Percentiles rank a stretch among this genome's conserved stretches.
phyloP scores from a whole-genome alignment of 805 yeast genomes.

The Lipomyces japonicus region DNA sequence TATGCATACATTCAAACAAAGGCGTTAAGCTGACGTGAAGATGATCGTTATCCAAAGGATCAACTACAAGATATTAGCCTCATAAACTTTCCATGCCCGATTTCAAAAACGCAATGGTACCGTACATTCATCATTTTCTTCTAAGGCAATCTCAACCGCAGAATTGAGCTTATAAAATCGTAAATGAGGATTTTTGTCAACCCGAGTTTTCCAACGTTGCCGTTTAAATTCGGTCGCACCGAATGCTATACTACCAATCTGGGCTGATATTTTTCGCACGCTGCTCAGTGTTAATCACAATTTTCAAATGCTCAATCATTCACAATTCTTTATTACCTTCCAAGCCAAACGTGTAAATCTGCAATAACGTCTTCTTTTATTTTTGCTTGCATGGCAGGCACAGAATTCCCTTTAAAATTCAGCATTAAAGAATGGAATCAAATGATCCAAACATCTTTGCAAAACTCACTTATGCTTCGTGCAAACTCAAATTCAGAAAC shows the following conservation, averaged over 20 bases:
- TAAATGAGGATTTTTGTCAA: slow-evolving; percentile 45
- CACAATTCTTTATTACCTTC: slow-evolving; percentile 9
- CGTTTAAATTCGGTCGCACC: slow-evolving; percentile 55
- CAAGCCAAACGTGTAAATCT: slow-evolving; percentile 58
- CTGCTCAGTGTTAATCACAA: slow-evolving; percentile 1
- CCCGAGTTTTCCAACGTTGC: slow-evolving; percentile 54
- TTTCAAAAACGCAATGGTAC: slow-evolving; percentile 1
- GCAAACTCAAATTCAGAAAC: slow-evolving; percentile 69
- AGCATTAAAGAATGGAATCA: too few relatives aligned
- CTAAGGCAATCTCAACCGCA: slow-evolving; percentile 73
- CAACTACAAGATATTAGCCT: slow-evolving; percentile 30
- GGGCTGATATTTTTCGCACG: slow-evolving; percentile 42
- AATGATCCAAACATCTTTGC: too few relatives aligned
- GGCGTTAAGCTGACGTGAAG: slow-evolving; percentile 60
- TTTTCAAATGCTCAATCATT: too few relatives aligned
- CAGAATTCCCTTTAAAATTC: slow-evolving; percentile 49
- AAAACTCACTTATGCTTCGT: slow-evolving; percentile 56
- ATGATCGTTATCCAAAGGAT: slow-evolving; percentile 48
- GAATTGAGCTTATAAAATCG: slow-evolving; percentile 70
- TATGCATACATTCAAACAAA: slow-evolving; percentile 76
- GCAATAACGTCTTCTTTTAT: slow-evolving; percentile 68
- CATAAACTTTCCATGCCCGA: too few relatives aligned
- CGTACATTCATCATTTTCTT: slow-evolving; percentile 49
- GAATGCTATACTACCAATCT: slow-evolving; percentile 56
- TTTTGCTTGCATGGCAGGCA: slow-evolving; percentile 69